Evolutionary conservation across 1,284 basidiomycete genomes (phyloP), one percentile per base, ranked within the genome.

Genomic region (Ceratobasidium papillatum): DNA sequence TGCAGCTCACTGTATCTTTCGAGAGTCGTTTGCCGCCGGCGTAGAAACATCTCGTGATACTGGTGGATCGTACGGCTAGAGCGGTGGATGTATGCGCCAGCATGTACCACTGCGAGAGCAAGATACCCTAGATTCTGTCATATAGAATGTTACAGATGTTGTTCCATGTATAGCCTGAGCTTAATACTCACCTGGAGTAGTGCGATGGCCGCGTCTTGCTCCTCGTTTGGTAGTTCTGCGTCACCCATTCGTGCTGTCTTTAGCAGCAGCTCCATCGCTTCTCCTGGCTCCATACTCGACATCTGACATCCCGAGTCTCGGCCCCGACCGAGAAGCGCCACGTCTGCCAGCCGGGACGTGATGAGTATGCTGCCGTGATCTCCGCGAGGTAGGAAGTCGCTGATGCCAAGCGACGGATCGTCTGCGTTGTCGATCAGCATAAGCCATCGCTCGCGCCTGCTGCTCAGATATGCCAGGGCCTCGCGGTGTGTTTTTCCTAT

Each of bases 371-470:
- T 62, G 14, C 59, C 59, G n/a, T 62, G 36, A 17, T 38, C 19
- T 3, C 59, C 59, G 11, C 34, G 14, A 8, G 59, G 59, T 36
- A 62, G n/a, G n/a, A 22, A 62, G 36, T 38, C 41, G n/a, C 12
- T 7, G n/a, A 62, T 17, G 8, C 12, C 19, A 14, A 62, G 12
- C 3, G 22, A 38, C 12, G 59, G 59, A 25, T 62, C 41, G 22
- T 62, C 59, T n/a, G 59, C 59, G n/a, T 62, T 62, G 27, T 62
- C 59, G 36, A 62, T 22, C 41, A 62, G 30, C 30, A 75, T 12
- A 7, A 66, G 41, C 74, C 74, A 75, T 5, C 25, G 56, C 22
- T 56, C 51, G 5, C 51, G 25, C n/a, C n/a, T 22, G 27, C 7
- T 52, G n/a, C 22, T 9, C 7, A 75, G 25, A 30, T 22, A 59